Percentiles rank a stretch among this genome's conserved stretches.
These are phyloP conservation scores for Blastobotrys malaysiensis DNA, from an alignment of 1,139 yeast genomes.

Conservation along the genomic window DNA sequence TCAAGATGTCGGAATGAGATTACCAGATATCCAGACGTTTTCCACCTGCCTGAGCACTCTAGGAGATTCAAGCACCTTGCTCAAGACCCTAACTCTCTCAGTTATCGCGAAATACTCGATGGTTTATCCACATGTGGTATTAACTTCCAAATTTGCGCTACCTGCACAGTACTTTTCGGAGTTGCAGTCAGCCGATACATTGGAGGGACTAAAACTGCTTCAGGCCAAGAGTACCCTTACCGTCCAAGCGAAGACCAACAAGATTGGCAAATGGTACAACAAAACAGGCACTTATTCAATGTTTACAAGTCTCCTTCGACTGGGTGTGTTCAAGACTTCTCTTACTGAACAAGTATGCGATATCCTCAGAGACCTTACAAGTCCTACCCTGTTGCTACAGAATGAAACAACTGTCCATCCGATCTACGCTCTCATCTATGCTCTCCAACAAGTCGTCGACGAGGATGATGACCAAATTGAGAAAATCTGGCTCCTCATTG, in stretches of 20 bases:
- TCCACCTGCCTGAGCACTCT: constrained; percentile 36
- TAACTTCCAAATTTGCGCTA: constrained; percentile 17
- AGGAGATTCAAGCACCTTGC: constrained; percentile 34
- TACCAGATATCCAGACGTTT: constrained; percentile 48
- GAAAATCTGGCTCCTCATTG: constrained; percentile 55
- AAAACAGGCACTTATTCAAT: constrained; percentile 43
- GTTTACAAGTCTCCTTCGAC: constrained; percentile 53
- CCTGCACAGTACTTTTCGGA: constrained; percentile 18
- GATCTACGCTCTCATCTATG: constrained; percentile 27
- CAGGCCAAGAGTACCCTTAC: constrained; percentile 30
- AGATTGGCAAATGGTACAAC: constrained; percentile 61
- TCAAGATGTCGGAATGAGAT: constrained; percentile 34
- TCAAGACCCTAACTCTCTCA: constrained; percentile 29
- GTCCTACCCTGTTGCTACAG: constrained; percentile 48
- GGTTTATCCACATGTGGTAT: constrained; percentile 21
- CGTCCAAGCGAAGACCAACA: constrained; percentile 30
- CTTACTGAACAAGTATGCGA: constrained; percentile 39
- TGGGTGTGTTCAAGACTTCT: constrained; percentile 38
- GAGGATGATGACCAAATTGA: constrained; percentile 14
- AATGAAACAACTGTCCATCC: constrained; percentile 34
- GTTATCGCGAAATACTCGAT: constrained; percentile 20
- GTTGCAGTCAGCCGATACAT: constrained; percentile 13
- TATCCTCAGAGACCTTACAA: constrained; percentile 38
- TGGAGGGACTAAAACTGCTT: constrained; percentile 27
- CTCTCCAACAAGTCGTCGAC: constrained; percentile 16